A percentile compares a stretch with the other conserved stretches of the same genome.
These are phyloP conservation scores for Verbena officinalis DNA, from an alignment of 257 asterid species.

Conservation along the genomic window DNA sequence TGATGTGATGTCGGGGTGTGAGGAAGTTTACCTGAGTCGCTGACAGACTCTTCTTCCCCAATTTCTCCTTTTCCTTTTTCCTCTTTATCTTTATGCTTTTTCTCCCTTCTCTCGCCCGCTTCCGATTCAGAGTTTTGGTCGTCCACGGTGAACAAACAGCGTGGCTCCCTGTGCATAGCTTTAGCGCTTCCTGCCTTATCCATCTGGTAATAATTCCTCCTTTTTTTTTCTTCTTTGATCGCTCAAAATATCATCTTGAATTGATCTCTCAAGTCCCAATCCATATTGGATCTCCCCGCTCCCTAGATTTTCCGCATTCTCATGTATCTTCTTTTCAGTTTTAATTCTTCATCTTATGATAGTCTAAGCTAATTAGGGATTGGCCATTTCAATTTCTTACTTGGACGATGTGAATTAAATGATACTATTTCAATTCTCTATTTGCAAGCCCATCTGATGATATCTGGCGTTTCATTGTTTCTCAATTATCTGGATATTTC, in stretches of 20 bases:
- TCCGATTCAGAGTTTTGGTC: slow-evolving; percentile 17
- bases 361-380: background rate
- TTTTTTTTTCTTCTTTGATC: no score
- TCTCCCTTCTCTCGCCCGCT: background rate
- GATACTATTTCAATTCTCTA: no score
- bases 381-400: slow-evolving; percentile 15
- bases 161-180: background rate
- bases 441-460: no score
- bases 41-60: slow-evolving; percentile 20
- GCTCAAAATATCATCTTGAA: no score
- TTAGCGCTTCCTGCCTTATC: background rate
- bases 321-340: background rate
- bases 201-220: slow-evolving; percentile 28
- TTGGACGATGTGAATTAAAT: no score
- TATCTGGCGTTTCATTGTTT: background rate
- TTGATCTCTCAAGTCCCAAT: background rate
- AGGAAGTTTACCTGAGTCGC: no score
- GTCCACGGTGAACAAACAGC: background rate
- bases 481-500: background rate
- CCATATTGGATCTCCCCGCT: slow-evolving; percentile 26
- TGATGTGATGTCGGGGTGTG: no score
- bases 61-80: slow-evolving; percentile 2
- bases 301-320: slow-evolving; percentile 1
- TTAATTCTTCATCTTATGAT: slow-evolving; percentile 6
- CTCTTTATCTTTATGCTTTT: slow-evolving; percentile 3